Evolutionary conservation across 1,284 basidiomycete genomes (phyloP).

Genomic region (Hemileia vastatrix): DNA sequence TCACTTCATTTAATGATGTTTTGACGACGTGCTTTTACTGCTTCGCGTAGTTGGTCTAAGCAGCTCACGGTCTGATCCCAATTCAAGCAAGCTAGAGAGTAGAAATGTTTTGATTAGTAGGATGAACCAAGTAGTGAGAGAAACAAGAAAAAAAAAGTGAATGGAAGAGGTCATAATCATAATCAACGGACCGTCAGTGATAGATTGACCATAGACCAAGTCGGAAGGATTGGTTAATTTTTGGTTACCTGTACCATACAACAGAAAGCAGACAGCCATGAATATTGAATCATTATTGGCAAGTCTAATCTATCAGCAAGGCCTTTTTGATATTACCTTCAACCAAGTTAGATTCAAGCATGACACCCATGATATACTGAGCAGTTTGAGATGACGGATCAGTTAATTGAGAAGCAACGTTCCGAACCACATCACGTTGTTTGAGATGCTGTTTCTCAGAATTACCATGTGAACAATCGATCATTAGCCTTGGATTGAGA

Average conservation of each 20-base stretch:
- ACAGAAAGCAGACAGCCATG: neutral
- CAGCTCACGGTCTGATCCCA: constrained; percentile 75
- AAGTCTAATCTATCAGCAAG: constrained; percentile 63
- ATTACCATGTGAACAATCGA: constrained; percentile 58
- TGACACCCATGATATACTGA: constrained; percentile 79
- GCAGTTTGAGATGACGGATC: constrained; percentile 63
- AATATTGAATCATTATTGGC: neutral
- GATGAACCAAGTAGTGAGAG: too few species aligned
- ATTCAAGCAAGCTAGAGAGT: constrained; percentile 78
- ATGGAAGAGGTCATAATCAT: too few species aligned
- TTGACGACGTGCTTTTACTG: too few species aligned
- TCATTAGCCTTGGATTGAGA: constrained; percentile 47
- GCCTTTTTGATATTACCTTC: constrained; percentile 71
- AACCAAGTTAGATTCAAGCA: constrained; percentile 90
- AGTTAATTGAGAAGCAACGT: constrained; percentile 55
- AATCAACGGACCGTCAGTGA: too few species aligned
- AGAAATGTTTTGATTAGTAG: too few species aligned
- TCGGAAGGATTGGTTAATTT: constrained; percentile 4
- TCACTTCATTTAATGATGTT: too few species aligned
- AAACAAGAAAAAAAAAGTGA: too few species aligned
- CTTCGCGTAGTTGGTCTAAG: constrained; percentile 68
- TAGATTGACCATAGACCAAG: constrained; percentile 76
- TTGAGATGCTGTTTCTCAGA: constrained; percentile 64
- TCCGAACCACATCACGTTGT: constrained; percentile 51
- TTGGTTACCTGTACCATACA: constrained; percentile 5